Percentiles rank a stretch among this genome's conserved stretches.
Evolutionary conservation across 805 yeast genomes (phyloP).

Genomic region (Kodamaea sagamina): DNA sequence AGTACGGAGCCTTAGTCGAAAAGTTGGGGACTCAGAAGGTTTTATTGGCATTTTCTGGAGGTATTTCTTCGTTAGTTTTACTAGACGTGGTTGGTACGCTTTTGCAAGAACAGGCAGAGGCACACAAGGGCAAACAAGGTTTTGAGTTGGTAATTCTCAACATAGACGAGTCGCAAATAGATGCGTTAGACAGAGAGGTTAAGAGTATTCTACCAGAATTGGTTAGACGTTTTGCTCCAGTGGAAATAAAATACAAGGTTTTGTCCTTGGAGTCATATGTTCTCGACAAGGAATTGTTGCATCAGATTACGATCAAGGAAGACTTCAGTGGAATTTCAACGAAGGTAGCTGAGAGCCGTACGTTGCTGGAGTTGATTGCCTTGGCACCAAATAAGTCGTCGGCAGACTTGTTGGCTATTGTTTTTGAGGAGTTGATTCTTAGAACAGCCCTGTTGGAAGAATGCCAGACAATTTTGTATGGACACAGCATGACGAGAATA

Average conservation of each 20-base stretch:
- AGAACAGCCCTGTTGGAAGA: conserved; percentile 45
- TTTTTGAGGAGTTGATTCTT: conserved; percentile 49
- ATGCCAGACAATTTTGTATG: conserved; percentile 64
- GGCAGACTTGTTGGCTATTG: conserved; percentile 54
- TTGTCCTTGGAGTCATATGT: conserved; percentile 46
- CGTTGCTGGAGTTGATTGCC: conserved; percentile 36
- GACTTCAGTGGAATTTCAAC: conserved; percentile 25
- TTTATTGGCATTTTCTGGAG: conserved; percentile 65
- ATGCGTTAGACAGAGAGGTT: conserved; percentile 18
- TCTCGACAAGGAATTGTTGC: conserved; percentile 26
- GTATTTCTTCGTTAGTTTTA: conserved; percentile 64
- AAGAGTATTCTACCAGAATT: conserved; percentile 22
- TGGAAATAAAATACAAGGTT: conserved; percentile 38
- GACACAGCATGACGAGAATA: conserved; percentile 78
- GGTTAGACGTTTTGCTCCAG: conserved; percentile 20
- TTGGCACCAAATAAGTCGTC: conserved; percentile 58
- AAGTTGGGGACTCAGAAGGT: conserved; percentile 43
- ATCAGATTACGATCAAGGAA: conserved; percentile 33
- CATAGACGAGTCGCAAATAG: conserved; percentile 40
- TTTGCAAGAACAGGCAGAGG: conserved; percentile 59
- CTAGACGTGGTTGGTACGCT: conserved; percentile 65
- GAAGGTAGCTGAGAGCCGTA: conserved; percentile 9
- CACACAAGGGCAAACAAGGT: conserved; percentile 68
- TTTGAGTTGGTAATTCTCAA: conserved; percentile 57
- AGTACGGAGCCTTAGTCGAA: conserved; percentile 49